phyloP scores from a whole-genome alignment of 2,329 filamentous ascomycete species.

The Cylindrodendrum hubeiense region DNA sequence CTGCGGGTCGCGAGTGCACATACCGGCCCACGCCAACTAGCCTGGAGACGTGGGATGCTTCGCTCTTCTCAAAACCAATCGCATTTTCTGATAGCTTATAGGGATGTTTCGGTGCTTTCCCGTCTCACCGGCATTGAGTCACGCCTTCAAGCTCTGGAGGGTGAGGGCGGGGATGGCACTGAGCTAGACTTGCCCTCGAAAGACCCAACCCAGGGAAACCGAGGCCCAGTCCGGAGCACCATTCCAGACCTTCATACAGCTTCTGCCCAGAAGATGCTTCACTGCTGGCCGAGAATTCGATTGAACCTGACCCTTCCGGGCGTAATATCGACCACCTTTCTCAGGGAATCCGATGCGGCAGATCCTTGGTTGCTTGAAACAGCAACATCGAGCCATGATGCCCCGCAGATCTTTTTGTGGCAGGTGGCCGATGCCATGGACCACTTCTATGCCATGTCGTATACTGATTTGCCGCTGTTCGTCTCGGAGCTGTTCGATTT shows the following conservation, averaged over 20 bases:
- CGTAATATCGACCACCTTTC: not conserved
- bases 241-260: not conserved
- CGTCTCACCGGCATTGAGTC: not conserved
- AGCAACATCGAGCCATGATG: not conserved
- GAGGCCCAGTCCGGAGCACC: not conserved
- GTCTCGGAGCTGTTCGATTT: not conserved
- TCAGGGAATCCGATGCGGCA: not conserved
- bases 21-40: not conserved
- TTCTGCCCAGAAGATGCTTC: not conserved
- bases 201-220: not conserved
- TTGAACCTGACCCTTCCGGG: not conserved
- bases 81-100: not conserved
- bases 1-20: not conserved
- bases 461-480: not conserved
- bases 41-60: not conserved
- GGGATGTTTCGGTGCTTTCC: not conserved
- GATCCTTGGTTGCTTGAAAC: not conserved
- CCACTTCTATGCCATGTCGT: not conserved
- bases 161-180: not conserved
- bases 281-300: not conserved
- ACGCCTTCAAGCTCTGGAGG: not conserved
- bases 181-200: not conserved
- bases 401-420: not conserved
- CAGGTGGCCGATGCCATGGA: not conserved
- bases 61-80: not conserved